Evolutionary conservation across 495 filamentous ascomycete genomes (phyloP).

Genomic region (Penicillium turbatum): DNA sequence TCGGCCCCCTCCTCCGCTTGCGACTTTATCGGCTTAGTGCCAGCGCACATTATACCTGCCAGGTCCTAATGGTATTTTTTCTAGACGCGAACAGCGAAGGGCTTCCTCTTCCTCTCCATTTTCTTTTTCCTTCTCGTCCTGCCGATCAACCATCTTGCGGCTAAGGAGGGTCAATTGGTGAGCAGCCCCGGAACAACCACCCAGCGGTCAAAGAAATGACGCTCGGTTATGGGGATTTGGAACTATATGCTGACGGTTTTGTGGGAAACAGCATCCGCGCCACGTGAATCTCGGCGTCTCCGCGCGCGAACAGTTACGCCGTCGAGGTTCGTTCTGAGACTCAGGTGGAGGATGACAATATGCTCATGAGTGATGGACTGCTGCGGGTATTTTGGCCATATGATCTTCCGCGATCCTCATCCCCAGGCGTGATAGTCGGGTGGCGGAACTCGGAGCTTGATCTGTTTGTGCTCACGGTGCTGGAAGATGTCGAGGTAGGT

Average conservation of each 20-base stretch:
- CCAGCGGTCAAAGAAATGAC: background rate
- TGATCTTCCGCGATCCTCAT: conserved; percentile 68
- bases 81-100: conserved; percentile 66
- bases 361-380: conserved; percentile 75
- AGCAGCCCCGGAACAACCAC: conserved; percentile 18
- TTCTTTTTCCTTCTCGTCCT: conserved; percentile 74
- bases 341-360: conserved; percentile 72
- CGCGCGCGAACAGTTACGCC: conserved; percentile 88
- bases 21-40: conserved; percentile 2
- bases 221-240: background rate
- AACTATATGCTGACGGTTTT: conserved; percentile 10
- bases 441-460: conserved; percentile 93
- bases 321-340: conserved; percentile 85
- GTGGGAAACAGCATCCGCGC: conserved; percentile 68
- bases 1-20: conserved; percentile 16
- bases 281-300: conserved; percentile 79
- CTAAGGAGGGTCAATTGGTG: conserved; percentile 62
- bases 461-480: conserved; percentile 79
- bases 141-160: conserved; percentile 68
- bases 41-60: background rate
- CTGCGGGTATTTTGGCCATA: conserved; percentile 98
- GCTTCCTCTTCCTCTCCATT: conserved; percentile 67
- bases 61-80: background rate
- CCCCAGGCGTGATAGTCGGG: conserved; percentile 82
- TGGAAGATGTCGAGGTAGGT: conserved; percentile 85